Base-by-base conservation (phyloP, 495 filamentous ascomycete species). In the Xylaria intraflava region DNA sequence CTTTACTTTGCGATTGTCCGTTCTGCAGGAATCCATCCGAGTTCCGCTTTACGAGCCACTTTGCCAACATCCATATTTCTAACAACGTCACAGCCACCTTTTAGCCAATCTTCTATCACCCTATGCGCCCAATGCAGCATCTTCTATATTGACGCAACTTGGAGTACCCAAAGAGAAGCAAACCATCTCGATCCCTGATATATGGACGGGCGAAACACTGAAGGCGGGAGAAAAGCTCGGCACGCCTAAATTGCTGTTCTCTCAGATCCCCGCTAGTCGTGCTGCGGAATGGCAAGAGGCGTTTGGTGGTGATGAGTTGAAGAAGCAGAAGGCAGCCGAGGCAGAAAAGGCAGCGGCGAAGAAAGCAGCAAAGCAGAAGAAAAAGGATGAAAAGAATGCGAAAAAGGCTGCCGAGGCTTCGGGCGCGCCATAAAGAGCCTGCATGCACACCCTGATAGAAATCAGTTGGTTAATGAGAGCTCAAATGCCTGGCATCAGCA, bases 231-330 rank as follows among this genome's bases (percentile, higher is more conserved):
- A 96, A 69, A 82, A 83, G 59, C 83, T 97, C 53, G 88, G 89
- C 57, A 87, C 86, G 64, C 83, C 92, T 2, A 77, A 80, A 54
- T 86, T 91, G 57, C 76, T 97, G 30, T 97, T 97, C 74, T 78
- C 81, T n/a, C 75, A 73, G 44, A 95, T 96, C 55, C 85, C 91
- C 49, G 77, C 85, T 16, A 86, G 86, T 72, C 92, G 89, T 72
- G 86, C 84, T 17, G 77, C 84, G 20, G 83, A 89, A 64, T 97
- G 92, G 92, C 81, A 83, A 48, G 80, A 83, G 33, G 72, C 74
- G 60, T 97, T 86, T 65, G 91, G 92, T 30, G 52, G 52, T 2
- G 52, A 55, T 10, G 52, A 55, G 38, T 6, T 49, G 7, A 55
- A 29, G 20, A 48, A 43, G 26, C 22, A 35, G 38, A 55, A 55